A percentile compares a stretch with the other conserved stretches of the same genome.
These are phyloP conservation scores for Mycena latifolia DNA, from an alignment of 768 basidiomycete species.

Conservation along the genomic window DNA sequence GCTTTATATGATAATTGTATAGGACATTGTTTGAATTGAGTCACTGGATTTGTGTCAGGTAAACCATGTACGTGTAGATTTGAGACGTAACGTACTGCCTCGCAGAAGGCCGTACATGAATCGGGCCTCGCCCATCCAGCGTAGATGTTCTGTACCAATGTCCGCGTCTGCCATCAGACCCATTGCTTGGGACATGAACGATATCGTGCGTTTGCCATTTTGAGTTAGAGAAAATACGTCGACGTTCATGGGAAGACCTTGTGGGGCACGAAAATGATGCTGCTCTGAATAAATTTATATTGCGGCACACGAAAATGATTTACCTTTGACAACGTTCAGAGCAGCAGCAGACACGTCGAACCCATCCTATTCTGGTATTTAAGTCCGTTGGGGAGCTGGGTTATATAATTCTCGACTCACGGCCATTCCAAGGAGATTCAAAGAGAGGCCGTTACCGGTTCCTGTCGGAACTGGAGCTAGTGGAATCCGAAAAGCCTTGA, in stretches of 20 bases:
- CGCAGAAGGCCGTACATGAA: conserved; percentile 81
- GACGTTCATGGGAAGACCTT: conserved; percentile 79
- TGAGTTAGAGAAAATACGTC: conserved; percentile 87
- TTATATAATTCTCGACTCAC: conserved; percentile 47
- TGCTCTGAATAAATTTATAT: too few species aligned
- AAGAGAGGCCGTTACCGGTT: conserved; percentile 81
- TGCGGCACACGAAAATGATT: background rate
- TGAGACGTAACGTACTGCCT: conserved; percentile 68
- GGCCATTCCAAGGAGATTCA: conserved; percentile 80
- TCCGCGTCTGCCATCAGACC: conserved; percentile 92
- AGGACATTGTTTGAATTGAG: conserved; percentile 73
- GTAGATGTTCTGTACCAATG: conserved; percentile 83
- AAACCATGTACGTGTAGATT: background rate
- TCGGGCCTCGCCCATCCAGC: conserved; percentile 89
- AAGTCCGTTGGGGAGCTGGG: background rate
- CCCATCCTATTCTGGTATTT: conserved; percentile 61
- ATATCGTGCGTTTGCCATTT: conserved; percentile 69
- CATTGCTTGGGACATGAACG: conserved; percentile 87
- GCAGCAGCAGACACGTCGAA: conserved; percentile 79
- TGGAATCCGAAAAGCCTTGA: conserved; percentile 74
- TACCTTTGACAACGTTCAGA: conserved; percentile 87
- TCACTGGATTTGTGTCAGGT: conserved; percentile 54
- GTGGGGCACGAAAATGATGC: background rate
- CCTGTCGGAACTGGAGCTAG: conserved; percentile 86
- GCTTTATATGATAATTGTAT: conserved; percentile 79